Evolutionary conservation across 306 rosid genomes (phyloP).

Genomic region (Geum urbanum): DNA sequence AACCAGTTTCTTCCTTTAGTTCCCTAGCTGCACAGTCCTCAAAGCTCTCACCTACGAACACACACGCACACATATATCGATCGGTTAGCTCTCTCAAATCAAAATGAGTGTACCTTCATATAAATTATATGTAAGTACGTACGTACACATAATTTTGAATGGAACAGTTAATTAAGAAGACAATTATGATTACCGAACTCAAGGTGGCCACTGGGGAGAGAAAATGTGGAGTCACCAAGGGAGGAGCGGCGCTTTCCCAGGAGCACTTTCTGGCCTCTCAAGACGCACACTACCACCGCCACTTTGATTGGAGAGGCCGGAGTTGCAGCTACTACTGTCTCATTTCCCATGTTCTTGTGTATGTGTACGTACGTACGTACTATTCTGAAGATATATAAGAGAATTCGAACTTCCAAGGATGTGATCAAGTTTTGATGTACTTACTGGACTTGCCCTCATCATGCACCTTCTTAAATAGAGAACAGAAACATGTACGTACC

Average conservation of each 20-base stretch:
- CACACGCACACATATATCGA: too few species aligned
- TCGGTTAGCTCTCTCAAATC: too few species aligned
- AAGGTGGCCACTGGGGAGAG: slow-evolving; percentile 31
- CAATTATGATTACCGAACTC: slow-evolving; percentile 18
- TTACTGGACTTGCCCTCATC: background rate
- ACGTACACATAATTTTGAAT: too few species aligned
- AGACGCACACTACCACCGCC: slow-evolving; percentile 20
- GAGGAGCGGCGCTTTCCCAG: slow-evolving; percentile 24
- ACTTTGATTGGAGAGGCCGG: slow-evolving; percentile 4
- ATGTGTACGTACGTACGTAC: background rate
- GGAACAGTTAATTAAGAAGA: too few species aligned
- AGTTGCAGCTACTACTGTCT: background rate
- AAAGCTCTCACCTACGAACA: slow-evolving; percentile 52
- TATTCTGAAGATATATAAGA: background rate
- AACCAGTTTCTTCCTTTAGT: slow-evolving; percentile 64
- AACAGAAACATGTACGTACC: background rate
- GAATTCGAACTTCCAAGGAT: too few species aligned
- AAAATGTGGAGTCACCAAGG: slow-evolving; percentile 25
- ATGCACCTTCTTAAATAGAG: background rate
- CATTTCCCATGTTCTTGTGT: background rate
- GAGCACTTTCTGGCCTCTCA: slow-evolving; percentile 5
- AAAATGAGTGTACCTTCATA: too few species aligned
- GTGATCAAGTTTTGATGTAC: background rate
- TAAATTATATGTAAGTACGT: too few species aligned
- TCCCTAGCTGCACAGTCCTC: slow-evolving; percentile 71